Evolutionary conservation across 257 asterid species (phyloP).

Genomic region (Jaltomata sinuosa): DNA sequence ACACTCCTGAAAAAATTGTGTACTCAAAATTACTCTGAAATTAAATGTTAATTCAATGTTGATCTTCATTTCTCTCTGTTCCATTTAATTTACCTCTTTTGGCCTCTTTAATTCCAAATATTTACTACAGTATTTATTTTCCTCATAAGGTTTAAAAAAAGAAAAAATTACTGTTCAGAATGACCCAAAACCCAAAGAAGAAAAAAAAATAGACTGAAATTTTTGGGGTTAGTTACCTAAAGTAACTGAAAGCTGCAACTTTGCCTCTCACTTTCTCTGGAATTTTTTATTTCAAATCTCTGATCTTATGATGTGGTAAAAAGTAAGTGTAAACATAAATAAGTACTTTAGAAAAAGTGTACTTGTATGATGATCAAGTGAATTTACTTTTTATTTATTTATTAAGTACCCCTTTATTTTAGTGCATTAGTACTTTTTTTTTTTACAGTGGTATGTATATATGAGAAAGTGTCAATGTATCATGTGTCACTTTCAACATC

Average conservation of each 20-base stretch:
- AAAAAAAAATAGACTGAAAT: not conserved
- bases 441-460: not conserved
- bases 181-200: not conserved
- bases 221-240: not conserved
- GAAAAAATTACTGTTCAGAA: not conserved
- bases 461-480: not conserved
- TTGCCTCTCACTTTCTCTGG: not conserved
- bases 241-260: not conserved
- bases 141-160: not conserved
- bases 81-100: constrained; percentile 10
- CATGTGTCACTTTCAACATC: not conserved
- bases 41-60: constrained; percentile 14
- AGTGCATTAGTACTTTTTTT: not conserved
- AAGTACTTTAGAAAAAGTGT: not conserved
- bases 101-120: not conserved
- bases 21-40: constrained; percentile 3
- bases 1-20: constrained; percentile 6
- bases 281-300: not conserved
- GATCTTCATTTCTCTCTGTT: constrained; percentile 35
- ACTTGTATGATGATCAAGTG: not conserved
- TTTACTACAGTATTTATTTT: constrained; percentile 8
- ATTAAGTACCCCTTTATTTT: not conserved
- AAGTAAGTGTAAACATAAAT: not conserved
- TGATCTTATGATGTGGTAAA: not conserved
- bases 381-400: not conserved